These are phyloP conservation scores for Cinchona pubescens DNA, from an alignment of 257 asterid species.

Conservation along the genomic window DNA sequence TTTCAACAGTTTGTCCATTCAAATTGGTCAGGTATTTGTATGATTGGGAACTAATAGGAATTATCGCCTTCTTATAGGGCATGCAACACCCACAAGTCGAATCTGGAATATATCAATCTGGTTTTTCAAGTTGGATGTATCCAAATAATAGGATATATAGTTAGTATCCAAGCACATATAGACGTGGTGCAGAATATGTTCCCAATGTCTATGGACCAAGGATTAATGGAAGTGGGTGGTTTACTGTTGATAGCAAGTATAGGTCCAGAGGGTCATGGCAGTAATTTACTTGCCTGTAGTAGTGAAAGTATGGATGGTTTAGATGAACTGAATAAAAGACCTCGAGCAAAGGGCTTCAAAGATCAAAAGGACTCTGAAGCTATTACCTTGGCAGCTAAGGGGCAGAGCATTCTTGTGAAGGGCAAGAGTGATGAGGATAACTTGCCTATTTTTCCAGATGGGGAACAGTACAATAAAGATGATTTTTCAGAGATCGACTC, in stretches of 20 bases:
- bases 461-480: slow-evolving; percentile 34
- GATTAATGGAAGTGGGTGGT: slow-evolving; percentile 32
- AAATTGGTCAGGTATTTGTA: background rate
- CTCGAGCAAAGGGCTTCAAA: slow-evolving; percentile 38
- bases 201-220: slow-evolving; percentile 25
- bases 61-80: slow-evolving; percentile 24
- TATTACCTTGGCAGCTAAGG: slow-evolving; percentile 29
- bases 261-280: slow-evolving; percentile 33
- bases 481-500: slow-evolving; percentile 34
- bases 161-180: slow-evolving; percentile 27
- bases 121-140: slow-evolving; percentile 28
- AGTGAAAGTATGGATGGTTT: slow-evolving; percentile 35
- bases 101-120: slow-evolving; percentile 28
- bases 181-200: slow-evolving; percentile 26
- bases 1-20: background rate
- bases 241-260: slow-evolving; percentile 31
- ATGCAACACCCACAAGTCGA: slow-evolving; percentile 35
- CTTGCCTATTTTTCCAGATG: slow-evolving; percentile 27
- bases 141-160: slow-evolving; percentile 32
- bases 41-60: background rate
- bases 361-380: slow-evolving; percentile 31
- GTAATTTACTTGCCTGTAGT: slow-evolving; percentile 16
- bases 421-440: slow-evolving; percentile 24
- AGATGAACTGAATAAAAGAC: slow-evolving; percentile 43
- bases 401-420: slow-evolving; percentile 33